phyloP scores from a whole-genome alignment of 2,329 filamentous ascomycete genomes.

The Intubia oerlemansii region DNA sequence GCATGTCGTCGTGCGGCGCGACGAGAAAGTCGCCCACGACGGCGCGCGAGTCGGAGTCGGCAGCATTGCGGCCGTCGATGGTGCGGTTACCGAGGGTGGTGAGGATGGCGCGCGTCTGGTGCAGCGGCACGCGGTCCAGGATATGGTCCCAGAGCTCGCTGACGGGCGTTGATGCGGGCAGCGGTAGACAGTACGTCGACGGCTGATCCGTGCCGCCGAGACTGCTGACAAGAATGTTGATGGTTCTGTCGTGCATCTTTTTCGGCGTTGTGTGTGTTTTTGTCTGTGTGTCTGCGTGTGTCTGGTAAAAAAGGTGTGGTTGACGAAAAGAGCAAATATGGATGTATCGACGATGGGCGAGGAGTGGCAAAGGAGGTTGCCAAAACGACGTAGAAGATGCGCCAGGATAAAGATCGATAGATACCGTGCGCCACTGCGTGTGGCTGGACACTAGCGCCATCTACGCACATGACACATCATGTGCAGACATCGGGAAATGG shows the following conservation, averaged over 20 bases:
- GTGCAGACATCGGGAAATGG: too few species aligned
- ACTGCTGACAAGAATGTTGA: slow-evolving; percentile 72
- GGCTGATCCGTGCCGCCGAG: slow-evolving; percentile 70
- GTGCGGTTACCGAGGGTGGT: slow-evolving; percentile 69
- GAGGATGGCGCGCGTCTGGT: slow-evolving; percentile 45
- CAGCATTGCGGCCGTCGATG: too few species aligned
- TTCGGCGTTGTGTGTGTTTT: background rate
- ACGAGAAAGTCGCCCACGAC: slow-evolving; percentile 40
- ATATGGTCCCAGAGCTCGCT: slow-evolving; percentile 43
- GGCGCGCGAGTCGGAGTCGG: background rate
- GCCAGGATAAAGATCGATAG: too few species aligned
- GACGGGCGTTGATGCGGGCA: slow-evolving; percentile 42
- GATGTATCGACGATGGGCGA: too few species aligned
- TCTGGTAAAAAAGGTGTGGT: too few species aligned
- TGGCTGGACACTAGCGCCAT: too few species aligned
- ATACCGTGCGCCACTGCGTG: too few species aligned
- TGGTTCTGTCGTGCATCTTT: slow-evolving; percentile 2
- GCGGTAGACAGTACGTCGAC: slow-evolving; percentile 58
- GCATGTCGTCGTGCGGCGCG: slow-evolving; percentile 37
- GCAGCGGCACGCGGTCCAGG: slow-evolving; percentile 35
- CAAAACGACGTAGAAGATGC: too few species aligned
- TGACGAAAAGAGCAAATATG: too few species aligned
- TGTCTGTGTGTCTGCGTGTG: background rate
- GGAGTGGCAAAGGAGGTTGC: too few species aligned
- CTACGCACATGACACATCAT: too few species aligned